phyloP scores from a whole-genome alignment of 768 basidiomycete genomes.

The Mrakia gelida region DNA sequence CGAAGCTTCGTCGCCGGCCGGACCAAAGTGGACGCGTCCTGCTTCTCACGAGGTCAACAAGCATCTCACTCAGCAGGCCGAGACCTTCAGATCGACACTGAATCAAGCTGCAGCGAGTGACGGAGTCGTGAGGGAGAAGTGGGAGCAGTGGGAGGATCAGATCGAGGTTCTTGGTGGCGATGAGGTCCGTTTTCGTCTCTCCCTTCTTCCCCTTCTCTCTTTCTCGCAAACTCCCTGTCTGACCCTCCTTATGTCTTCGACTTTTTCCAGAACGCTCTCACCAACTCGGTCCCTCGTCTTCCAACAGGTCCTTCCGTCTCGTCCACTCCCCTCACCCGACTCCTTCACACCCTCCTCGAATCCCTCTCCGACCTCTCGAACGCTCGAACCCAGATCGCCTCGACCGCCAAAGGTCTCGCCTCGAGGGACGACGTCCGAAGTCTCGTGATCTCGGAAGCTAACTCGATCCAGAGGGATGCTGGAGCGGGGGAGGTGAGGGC shows the following conservation, averaged over 20 bases:
- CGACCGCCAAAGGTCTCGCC: constrained; percentile 59
- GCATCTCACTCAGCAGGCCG: constrained; percentile 65
- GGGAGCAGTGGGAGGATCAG: constrained; percentile 77
- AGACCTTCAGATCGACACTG: constrained; percentile 67
- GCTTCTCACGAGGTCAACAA: constrained; percentile 76
- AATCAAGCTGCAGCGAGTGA: constrained; percentile 71
- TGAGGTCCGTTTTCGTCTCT: constrained; percentile 47
- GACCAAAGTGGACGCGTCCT: constrained; percentile 47
- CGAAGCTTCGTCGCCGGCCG: not conserved
- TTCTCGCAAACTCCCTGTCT: not conserved
- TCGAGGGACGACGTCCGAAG: constrained; percentile 69
- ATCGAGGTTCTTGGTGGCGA: constrained; percentile 68
- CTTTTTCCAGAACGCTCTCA: constrained; percentile 37
- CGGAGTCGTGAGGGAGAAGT: constrained; percentile 69
- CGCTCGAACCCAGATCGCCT: constrained; percentile 59
- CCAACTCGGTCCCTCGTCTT: constrained; percentile 50
- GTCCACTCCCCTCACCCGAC: constrained; percentile 51
- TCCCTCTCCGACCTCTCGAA: constrained; percentile 67
- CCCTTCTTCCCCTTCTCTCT: too few relatives aligned
- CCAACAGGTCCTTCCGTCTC: constrained; percentile 38
- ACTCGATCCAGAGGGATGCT: constrained; percentile 56
- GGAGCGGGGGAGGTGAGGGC: constrained; percentile 60
- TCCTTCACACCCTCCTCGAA: constrained; percentile 69
- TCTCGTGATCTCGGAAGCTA: constrained; percentile 62
- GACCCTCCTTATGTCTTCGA: not conserved